A percentile compares a stretch with the other conserved stretches of the same genome.
phyloP scores from a whole-genome alignment of 148 eudicot species.

The Limonium bicolor region DNA sequence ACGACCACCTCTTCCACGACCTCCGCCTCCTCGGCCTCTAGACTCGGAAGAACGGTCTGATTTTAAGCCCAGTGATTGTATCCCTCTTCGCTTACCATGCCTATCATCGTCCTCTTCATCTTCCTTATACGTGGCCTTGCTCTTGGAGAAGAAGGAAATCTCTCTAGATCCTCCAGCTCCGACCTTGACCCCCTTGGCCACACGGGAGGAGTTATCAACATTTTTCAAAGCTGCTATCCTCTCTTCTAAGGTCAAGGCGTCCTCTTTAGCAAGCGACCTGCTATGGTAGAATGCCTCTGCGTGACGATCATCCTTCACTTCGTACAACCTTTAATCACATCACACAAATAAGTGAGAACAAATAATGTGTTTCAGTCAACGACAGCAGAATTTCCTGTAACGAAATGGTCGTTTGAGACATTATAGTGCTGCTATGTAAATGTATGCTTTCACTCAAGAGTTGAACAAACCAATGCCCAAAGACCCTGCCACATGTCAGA shows the following conservation, averaged over 20 bases:
- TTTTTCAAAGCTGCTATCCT: slow-evolving; percentile 40
- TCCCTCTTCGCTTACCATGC: slow-evolving; percentile 52
- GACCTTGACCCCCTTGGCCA: slow-evolving; percentile 25
- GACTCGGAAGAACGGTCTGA: slow-evolving; percentile 25
- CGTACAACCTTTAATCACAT: slow-evolving; percentile 37
- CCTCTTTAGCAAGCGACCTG: slow-evolving; percentile 61
- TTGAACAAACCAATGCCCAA: too few species aligned
- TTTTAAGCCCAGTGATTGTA: slow-evolving; percentile 59
- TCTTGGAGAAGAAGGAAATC: slow-evolving; percentile 60
- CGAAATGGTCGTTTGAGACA: neutral
- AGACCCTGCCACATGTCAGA: neutral
- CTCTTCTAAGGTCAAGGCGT: slow-evolving; percentile 68
- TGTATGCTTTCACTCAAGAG: too few species aligned
- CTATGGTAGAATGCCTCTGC: slow-evolving; percentile 67
- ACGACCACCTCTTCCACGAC: slow-evolving; percentile 28
- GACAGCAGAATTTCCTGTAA: neutral
- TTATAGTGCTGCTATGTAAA: too few species aligned
- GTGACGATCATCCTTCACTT: slow-evolving; percentile 84
- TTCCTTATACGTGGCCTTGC: slow-evolving; percentile 47
- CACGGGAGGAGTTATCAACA: slow-evolving; percentile 14
- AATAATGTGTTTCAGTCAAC: neutral
- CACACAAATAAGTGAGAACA: neutral
- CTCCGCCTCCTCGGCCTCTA: slow-evolving; percentile 40
- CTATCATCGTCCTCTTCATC: slow-evolving; percentile 46
- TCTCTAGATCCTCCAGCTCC: slow-evolving; percentile 90